Evolutionary conservation across 2,329 filamentous ascomycete genomes (phyloP), one percentile per base, ranked within the genome.

Genomic region (Trichoderma afroharzianum): DNA sequence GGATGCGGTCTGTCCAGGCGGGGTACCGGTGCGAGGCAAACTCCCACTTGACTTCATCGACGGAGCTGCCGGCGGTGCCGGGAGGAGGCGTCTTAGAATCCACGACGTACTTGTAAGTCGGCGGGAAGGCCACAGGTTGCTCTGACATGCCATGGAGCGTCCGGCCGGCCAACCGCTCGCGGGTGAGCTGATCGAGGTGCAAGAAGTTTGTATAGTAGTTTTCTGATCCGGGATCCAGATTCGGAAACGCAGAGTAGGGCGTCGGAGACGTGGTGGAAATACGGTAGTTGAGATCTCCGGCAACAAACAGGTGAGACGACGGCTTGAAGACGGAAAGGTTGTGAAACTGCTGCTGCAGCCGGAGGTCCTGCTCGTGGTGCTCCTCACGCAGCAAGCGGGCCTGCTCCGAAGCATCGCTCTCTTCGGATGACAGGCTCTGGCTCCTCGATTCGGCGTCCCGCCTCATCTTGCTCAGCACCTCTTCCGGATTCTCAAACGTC

Each of bases 251-350:
- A 64, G 93, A 90, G 3, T 85, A 82, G 0, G 87, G 83, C 0
- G 85, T 83, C 0, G 95, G 94, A 0, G 87, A 83, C 0, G 85
- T 86, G 73, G 90, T 87, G 8, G 91, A 89, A 21, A 95, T 97
- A 75, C 96, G 92, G 82, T 99, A 99, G 84, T 99, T 99, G 72
- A 99, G 87, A 80, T 99, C 96, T 28, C 96, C 96, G 0, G 91
- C 92, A 61, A 98, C 85, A 79, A 98, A 97, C 1, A 98, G 85
- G 79, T 97, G 90, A 4, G 90, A 90, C 4, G 86, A 87, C 1
- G 93, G 89, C 63, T 88, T 89, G 83, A 95, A 98, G 70, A 98
- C 88, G 39, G 89, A 90, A 53, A 89, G 83, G 74, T 87, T 80
- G 75, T 88, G 86, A 4, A 90, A 81, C 36, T 80, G 79, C 68